Conservation (phyloP, 2,329 filamentous ascomycete species). For the Pyrenochaeta sp. region DNA sequence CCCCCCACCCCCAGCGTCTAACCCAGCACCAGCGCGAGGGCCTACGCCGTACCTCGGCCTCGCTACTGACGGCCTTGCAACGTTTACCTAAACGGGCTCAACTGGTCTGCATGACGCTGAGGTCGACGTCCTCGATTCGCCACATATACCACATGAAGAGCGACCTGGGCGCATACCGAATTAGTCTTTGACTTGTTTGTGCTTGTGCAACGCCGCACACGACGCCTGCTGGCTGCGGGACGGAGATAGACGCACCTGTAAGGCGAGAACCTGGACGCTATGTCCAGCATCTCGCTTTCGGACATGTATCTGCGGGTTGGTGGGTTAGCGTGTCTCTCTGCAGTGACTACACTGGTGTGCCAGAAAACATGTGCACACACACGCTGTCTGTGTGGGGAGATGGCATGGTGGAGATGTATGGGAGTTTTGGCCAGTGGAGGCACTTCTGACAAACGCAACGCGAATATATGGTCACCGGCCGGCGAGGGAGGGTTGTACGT, state of each 20-base stretch:
- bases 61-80: no score
- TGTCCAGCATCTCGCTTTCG: constrained; percentile 88
- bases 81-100: constrained; percentile 7
- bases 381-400: no score
- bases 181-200: no score
- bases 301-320: constrained; percentile 72
- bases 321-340: background rate
- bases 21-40: no score
- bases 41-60: no score
- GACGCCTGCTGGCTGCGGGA: constrained; percentile 1
- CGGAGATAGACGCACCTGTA: constrained; percentile 66
- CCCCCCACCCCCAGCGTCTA: background rate
- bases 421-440: no score
- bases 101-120: constrained; percentile 57
- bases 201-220: constrained; percentile 7
- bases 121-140: constrained; percentile 81
- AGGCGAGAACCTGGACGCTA: constrained; percentile 80
- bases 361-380: no score
- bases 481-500: constrained; percentile 3
- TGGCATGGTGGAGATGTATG: no score
- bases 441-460: no score
- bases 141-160: constrained; percentile 99
- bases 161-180: constrained; percentile 61
- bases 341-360: background rate
- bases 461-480: no score